Base-by-base conservation (phyloP, 805 yeast species). In the Barnettozyma sp. region DNA sequence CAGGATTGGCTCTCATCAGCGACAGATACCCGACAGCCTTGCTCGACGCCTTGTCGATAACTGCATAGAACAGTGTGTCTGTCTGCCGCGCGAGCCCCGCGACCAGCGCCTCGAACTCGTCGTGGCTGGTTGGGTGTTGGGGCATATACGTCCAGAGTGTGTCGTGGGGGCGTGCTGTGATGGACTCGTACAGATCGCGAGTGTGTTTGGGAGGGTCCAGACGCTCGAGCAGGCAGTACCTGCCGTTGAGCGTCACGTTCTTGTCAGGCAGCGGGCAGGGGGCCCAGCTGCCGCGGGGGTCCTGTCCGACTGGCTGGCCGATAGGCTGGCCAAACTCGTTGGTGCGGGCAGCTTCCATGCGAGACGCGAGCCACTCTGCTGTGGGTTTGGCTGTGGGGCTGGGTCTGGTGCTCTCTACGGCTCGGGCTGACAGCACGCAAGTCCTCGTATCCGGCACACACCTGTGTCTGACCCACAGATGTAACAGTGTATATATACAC, bases 21-120 rank as follows among this genome's bases (percentile, higher is more conserved):
- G 39, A 26, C 10, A 30, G 20, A 7, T 25, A 12, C 7, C 38
- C 38, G 21, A 35, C 33, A 10, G 38, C 21, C 12, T 35, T 30
- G 22, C 13, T 12, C 7, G 22, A 17, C 3, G 7, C 7, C 21
- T 25, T 30, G 26, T 35, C 30, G 16, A 30, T 15, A 9, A 35
- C 27, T 4, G 38, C 30, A 25, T 30, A 35, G 16, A 23, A 25
- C 8, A 19, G 4, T 9, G 34, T 20, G 16, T 35, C 34, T 13
- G 16, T 12, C 22, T 15, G 10, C 1, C 4, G 4, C 3, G 27
- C 16, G 7, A 35, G 14, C 7, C 19, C 9, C 5, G 8, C 12
- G 6, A 20, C 24, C 15, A 12, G 17, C 6, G 16, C 13, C 4
- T 30, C 9, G 15, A 28, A 35, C 5, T 35, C 26, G 4, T 20